These are phyloP conservation scores for Cenococcum geophilum DNA, from an alignment of 495 filamentous ascomycete species.

Conservation along the genomic window DNA sequence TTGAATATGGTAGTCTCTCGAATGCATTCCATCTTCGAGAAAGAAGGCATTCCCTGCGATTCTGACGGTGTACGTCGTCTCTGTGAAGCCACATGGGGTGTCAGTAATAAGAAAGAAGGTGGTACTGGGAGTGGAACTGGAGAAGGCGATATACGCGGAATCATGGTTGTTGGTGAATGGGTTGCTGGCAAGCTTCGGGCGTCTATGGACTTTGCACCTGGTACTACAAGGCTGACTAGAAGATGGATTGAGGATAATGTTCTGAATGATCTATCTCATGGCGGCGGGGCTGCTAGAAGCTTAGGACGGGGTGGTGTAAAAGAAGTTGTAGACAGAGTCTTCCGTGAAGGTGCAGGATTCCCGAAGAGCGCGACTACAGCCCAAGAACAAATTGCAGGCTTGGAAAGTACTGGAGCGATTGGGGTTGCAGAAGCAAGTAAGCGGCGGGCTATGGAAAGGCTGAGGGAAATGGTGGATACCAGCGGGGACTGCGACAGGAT, in stretches of 20 bases:
- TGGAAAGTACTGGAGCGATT: slow-evolving; percentile 36
- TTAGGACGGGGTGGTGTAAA: slow-evolving; percentile 70
- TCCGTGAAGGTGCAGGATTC: slow-evolving; percentile 81
- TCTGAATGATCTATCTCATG: slow-evolving; percentile 60
- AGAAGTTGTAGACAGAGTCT: slow-evolving; percentile 79
- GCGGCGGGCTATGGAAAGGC: slow-evolving; percentile 64
- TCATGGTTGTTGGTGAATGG: slow-evolving; percentile 95
- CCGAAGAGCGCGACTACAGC: slow-evolving; percentile 45
- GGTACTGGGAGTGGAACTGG: slow-evolving; percentile 50
- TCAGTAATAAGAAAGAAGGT: slow-evolving; percentile 58
- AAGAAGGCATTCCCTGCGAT: slow-evolving; percentile 79
- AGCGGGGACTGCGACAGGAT: slow-evolving; percentile 85
- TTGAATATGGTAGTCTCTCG: slow-evolving; percentile 78
- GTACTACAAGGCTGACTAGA: slow-evolving; percentile 54
- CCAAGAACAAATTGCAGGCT: slow-evolving; percentile 28
- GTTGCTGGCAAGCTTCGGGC: slow-evolving; percentile 74
- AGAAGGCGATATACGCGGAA: slow-evolving; percentile 85
- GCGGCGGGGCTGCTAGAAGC: slow-evolving; percentile 69
- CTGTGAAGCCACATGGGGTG: slow-evolving; percentile 91
- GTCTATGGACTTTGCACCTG: slow-evolving; percentile 34
- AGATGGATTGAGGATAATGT: slow-evolving; percentile 81
- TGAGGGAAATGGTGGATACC: slow-evolving; percentile 85
- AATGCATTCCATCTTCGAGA: slow-evolving; percentile 73
- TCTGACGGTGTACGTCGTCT: slow-evolving; percentile 80
- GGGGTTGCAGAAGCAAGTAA: slow-evolving; percentile 71